These are phyloP conservation scores for Castanea sativa DNA, from an alignment of 306 rosid genomes.

Conservation along the genomic window DNA sequence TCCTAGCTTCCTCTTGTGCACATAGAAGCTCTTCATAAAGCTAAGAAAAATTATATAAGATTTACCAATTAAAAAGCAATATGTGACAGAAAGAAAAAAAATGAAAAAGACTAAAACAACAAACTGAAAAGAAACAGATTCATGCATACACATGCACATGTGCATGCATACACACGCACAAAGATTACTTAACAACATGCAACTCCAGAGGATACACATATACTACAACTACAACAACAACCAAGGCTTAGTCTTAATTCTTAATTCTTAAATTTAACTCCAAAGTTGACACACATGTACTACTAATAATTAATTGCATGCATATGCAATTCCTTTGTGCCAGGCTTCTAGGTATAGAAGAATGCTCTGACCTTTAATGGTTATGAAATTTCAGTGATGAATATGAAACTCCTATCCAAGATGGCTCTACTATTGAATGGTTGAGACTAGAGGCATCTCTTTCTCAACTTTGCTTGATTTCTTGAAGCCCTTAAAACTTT, in stretches of 20 bases:
- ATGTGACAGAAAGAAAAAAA: conserved; percentile 8
- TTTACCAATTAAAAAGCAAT: conserved; percentile 19
- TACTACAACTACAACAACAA: background rate
- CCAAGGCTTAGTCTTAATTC: background rate
- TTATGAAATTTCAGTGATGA: background rate
- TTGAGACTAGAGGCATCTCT: background rate
- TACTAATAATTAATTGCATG: background rate
- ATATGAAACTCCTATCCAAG: background rate
- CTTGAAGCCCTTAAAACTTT: background rate
- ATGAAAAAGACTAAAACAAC: conserved; percentile 2
- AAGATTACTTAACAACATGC: background rate
- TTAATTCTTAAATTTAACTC: too few species aligned
- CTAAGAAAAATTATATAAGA: conserved; percentile 34
- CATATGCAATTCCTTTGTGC: background rate
- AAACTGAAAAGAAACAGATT: background rate
- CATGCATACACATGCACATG: background rate
- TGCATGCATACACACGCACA: background rate
- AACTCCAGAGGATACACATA: background rate
- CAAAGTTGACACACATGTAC: too few species aligned
- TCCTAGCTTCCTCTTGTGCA: conserved; percentile 64
- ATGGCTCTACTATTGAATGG: background rate
- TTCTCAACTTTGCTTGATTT: background rate
- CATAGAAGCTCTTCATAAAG: conserved; percentile 60
- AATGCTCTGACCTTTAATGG: background rate
- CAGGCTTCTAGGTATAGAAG: background rate